Base-by-base conservation (phyloP, 2,329 filamentous ascomycete genomes). In the Pleomassaria siparia region DNA sequence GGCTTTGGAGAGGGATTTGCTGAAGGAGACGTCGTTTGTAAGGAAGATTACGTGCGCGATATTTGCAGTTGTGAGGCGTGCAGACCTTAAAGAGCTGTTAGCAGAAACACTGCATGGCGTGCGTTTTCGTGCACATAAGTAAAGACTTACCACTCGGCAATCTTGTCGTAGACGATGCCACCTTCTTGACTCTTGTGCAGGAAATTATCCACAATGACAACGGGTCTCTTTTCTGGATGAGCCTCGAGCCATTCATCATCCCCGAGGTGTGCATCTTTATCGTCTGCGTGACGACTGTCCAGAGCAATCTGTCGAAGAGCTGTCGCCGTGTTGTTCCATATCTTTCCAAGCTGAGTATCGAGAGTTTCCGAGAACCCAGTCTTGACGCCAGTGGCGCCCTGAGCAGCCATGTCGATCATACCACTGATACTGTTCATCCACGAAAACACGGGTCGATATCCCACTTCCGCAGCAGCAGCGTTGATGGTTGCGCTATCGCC, bases 391-490 rank as follows among this genome's bases (percentile, higher is more conserved):
- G 92, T 95, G 11, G 94, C 94, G 59, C 91, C 89, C 68, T 96
- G 92, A 1, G 94, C 89, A 18, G 92, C 94, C 29, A 97, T 81
- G 60, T 97, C 94, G 54, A 96, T 79, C 73, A 96, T 83, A 67
- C 91, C 95, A 72, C 89, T 95, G 56, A 97, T 83, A 63, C 85
- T 96, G 71, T 97, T 96, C 73, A 95, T 88, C 89, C 91, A 97
- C 0, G 89, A 95, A 69, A 99, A 99, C 0, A 99, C 84, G 0
- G 94, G 94, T 8, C 88, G 80, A 66, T 96, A 97, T 8, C 94
- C 92, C 40, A 97, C 91, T 54, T 91, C 84, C 1, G 78, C 74
- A 1, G 92, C 94, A 5, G 94, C 85, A 32, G 87, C 85, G 50
- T 83, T 83, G 60, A 99, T 96, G 0, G 89, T 96, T 2, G 85